These are phyloP conservation scores for Termitomyces sp. DNA, from an alignment of 768 basidiomycete species.

Conservation along the genomic window DNA sequence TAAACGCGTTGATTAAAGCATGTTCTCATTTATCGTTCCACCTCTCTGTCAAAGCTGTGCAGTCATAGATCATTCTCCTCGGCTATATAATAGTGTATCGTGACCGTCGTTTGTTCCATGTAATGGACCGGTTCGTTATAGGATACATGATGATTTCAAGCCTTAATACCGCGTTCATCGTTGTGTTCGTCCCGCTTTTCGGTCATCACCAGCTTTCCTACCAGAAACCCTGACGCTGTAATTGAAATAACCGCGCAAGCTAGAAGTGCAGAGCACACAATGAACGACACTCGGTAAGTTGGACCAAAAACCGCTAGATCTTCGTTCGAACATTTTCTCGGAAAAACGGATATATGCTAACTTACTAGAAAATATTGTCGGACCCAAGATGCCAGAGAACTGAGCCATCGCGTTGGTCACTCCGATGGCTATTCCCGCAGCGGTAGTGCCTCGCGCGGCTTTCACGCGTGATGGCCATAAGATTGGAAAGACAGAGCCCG, in stretches of 20 bases:
- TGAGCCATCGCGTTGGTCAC: slow-evolving; percentile 9
- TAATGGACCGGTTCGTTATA: too few species aligned
- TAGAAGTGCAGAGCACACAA: slow-evolving; percentile 7
- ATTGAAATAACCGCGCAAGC: slow-evolving; percentile 6
- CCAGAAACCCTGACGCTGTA: slow-evolving; percentile 4
- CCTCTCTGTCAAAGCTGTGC: background rate
- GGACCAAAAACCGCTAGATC: slow-evolving; percentile 11
- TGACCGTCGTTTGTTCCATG: background rate
- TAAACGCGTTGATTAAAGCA: slow-evolving; percentile 63
- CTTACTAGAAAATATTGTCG: slow-evolving; percentile 13
- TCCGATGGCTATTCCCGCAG: slow-evolving; percentile 9
- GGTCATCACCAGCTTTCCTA: slow-evolving; percentile 4
- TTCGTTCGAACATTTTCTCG: background rate
- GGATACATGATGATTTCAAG: background rate
- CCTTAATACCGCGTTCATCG: background rate
- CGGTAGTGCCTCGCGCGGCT: slow-evolving; percentile 11
- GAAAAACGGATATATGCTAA: background rate
- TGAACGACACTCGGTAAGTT: slow-evolving; percentile 12
- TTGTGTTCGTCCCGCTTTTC: background rate
- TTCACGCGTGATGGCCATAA: slow-evolving; percentile 13
- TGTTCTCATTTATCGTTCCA: background rate
- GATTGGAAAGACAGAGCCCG: slow-evolving; percentile 10
- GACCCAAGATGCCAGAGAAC: slow-evolving; percentile 12
- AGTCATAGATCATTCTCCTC: background rate
- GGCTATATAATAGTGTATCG: background rate